These are phyloP conservation scores for Lyophyllum shimeji DNA, from an alignment of 768 basidiomycete genomes.

Conservation along the genomic window DNA sequence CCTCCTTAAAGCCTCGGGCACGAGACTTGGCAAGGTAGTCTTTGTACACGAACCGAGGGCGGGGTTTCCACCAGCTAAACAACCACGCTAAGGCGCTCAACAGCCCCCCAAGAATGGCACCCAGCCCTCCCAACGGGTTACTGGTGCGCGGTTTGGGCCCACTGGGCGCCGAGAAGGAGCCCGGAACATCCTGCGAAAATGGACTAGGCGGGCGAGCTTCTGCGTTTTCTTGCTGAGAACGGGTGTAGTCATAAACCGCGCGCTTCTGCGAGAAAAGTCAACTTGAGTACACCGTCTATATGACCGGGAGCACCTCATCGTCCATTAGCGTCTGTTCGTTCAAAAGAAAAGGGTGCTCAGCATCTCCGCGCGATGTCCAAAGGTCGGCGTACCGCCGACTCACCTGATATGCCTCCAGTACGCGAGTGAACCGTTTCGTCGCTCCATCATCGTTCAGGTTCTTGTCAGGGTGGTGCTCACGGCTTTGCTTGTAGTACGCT, in stretches of 20 bases:
- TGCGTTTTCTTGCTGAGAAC: background rate
- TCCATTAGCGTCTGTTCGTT: conserved; percentile 14
- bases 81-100: background rate
- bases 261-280: conserved; percentile 4
- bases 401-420: conserved; percentile 82
- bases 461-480: conserved; percentile 69
- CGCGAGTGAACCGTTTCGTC: conserved; percentile 62
- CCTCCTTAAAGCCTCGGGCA: background rate
- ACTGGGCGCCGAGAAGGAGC: background rate
- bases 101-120: background rate
- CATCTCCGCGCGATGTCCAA: background rate
- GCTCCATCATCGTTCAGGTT: conserved; percentile 71
- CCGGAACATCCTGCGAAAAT: background rate
- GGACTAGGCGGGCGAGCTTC: background rate
- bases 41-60: background rate
- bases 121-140: background rate
- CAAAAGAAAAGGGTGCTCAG: background rate
- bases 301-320: conserved; percentile 1
- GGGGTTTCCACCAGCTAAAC: background rate
- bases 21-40: background rate
- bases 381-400: background rate
- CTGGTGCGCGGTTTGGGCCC: background rate
- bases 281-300: background rate
- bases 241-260: background rate
- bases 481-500: conserved; percentile 64